A percentile compares a stretch with the other conserved stretches of the same genome.
phyloP scores from a whole-genome alignment of 2,329 filamentous ascomycete genomes.

The Calonectria crousiana region DNA sequence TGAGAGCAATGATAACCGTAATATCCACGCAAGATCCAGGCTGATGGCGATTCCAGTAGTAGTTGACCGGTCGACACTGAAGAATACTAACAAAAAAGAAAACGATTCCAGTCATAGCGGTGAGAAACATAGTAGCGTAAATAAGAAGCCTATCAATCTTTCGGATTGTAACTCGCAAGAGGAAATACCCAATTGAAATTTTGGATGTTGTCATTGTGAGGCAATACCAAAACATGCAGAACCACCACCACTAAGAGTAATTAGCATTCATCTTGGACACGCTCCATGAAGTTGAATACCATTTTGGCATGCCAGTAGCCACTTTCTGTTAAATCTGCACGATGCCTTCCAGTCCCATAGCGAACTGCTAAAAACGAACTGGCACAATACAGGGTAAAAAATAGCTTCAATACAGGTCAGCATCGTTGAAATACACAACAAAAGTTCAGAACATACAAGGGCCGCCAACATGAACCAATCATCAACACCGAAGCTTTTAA shows the following conservation, averaged over 20 bases:
- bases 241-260: constrained; percentile 50
- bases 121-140: constrained; percentile 50
- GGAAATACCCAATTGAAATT: constrained; percentile 57
- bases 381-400: constrained; percentile 52
- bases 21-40: constrained; percentile 52
- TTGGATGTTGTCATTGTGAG: constrained; percentile 54
- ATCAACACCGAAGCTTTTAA: constrained; percentile 54
- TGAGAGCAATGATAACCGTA: constrained; percentile 63
- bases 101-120: constrained; percentile 50
- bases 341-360: constrained; percentile 56
- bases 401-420: constrained; percentile 37
- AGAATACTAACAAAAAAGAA: constrained; percentile 58
- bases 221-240: constrained; percentile 53
- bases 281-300: constrained; percentile 36
- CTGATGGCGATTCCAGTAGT: constrained; percentile 54
- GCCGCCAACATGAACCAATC: constrained; percentile 55
- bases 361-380: constrained; percentile 51
- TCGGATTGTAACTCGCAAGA: constrained; percentile 54
- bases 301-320: constrained; percentile 49
- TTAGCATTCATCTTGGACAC: neutral
- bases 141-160: constrained; percentile 51
- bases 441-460: constrained; percentile 38
- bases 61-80: constrained; percentile 55
- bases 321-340: constrained; percentile 43
- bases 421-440: neutral